Percentiles rank a stretch among this genome's conserved stretches.
These are phyloP conservation scores for Hymenoscyphus fructigenus DNA, from an alignment of 2,329 filamentous ascomycete species.

Conservation along the genomic window DNA sequence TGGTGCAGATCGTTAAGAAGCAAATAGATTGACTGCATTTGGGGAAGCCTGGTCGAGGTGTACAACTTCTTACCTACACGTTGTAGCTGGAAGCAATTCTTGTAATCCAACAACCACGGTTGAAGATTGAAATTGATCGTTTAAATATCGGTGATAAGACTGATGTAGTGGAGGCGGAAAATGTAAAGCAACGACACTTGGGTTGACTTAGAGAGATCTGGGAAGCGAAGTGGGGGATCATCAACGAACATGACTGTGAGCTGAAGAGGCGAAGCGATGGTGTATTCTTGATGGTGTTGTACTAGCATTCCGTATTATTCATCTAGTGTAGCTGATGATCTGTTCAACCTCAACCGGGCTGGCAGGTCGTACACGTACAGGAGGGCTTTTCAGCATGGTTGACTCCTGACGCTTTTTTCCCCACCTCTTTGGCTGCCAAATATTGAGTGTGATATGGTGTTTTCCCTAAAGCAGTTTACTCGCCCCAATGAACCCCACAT, in stretches of 20 bases:
- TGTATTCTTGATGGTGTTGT: not conserved
- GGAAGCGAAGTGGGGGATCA: not conserved
- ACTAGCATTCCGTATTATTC: not conserved
- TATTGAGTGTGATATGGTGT: not conserved
- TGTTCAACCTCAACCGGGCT: not conserved
- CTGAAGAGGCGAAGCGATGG: not conserved
- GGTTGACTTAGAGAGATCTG: not conserved
- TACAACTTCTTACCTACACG: not conserved
- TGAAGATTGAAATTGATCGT: not conserved
- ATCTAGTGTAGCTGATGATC: not conserved
- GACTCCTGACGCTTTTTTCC: not conserved
- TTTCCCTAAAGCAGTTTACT: not conserved
- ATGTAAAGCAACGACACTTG: not conserved
- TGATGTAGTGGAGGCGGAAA: not conserved
- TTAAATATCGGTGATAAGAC: not conserved
- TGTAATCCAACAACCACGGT: not conserved
- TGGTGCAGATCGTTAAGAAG: constrained; percentile 1
- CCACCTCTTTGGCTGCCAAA: not conserved
- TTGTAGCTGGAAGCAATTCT: too few species aligned
- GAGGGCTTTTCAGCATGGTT: not conserved
- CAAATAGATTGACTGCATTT: not conserved
- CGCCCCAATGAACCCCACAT: not conserved
- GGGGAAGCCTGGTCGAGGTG: not conserved
- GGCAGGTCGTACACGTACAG: not conserved
- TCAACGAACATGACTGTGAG: not conserved